Evolutionary conservation across 805 yeast genomes (phyloP).

Genomic region (Clavispora asparagi): DNA sequence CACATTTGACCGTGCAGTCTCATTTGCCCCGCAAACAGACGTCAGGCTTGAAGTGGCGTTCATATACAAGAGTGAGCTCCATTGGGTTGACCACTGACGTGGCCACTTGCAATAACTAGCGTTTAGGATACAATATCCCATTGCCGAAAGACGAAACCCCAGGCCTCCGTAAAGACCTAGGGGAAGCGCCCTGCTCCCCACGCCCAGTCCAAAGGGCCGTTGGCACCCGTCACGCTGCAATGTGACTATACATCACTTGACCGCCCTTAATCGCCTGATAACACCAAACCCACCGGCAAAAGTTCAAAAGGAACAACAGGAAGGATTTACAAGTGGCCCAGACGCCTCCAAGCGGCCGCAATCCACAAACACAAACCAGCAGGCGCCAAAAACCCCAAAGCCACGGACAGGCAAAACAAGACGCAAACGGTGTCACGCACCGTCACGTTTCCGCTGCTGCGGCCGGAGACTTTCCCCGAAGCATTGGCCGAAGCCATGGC

Average conservation of each 20-base stretch:
- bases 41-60: conserved; percentile 35
- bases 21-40: conserved; percentile 23
- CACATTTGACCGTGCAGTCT: conserved; percentile 60
- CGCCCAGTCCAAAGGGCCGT: not conserved
- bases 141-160: conserved; percentile 47
- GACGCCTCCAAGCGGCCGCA: not conserved
- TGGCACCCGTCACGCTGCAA: not conserved
- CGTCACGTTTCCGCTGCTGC: conserved; percentile 54
- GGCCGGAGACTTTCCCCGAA: conserved; percentile 71
- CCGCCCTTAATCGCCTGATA: not conserved
- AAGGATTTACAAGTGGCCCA: not conserved
- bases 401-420: not conserved
- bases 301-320: not conserved
- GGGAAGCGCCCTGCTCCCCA: conserved; percentile 7
- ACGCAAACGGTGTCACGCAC: conserved; percentile 14
- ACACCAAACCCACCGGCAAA: not conserved
- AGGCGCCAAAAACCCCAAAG: not conserved
- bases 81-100: conserved; percentile 54
- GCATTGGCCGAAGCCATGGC: conserved; percentile 52
- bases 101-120: conserved; percentile 71
- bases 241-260: not conserved
- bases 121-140: conserved; percentile 55
- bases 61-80: conserved; percentile 82
- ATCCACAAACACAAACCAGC: not conserved
- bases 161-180: conserved; percentile 7